phyloP scores from a whole-genome alignment of 2,329 filamentous ascomycete genomes.

The Talaromyces sp. region DNA sequence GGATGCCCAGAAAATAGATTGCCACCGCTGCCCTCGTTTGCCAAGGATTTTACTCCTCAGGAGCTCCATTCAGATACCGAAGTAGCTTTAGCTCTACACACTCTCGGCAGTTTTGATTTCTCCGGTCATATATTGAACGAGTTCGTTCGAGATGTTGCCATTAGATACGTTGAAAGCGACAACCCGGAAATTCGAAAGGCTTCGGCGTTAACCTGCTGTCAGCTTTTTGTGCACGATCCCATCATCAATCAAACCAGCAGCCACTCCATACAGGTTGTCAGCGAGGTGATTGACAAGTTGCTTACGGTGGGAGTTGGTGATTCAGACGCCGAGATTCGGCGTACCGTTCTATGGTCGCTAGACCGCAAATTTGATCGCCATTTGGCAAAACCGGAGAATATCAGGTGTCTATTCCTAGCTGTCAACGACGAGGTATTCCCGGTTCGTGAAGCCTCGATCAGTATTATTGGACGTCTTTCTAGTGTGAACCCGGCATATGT shows the following conservation, averaged over 20 bases:
- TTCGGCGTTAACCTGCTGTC: constrained; percentile 92
- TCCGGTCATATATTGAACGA: constrained; percentile 87
- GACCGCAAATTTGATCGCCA: constrained; percentile 94
- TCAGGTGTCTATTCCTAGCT: constrained; percentile 89
- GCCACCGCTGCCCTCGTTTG: constrained; percentile 73
- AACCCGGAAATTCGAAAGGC: constrained; percentile 91
- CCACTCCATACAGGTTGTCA: constrained; percentile 93
- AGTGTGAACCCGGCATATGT: constrained; percentile 94
- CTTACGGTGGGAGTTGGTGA: constrained; percentile 93
- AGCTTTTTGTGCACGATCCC: constrained; percentile 92
- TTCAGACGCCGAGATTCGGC: constrained; percentile 79
- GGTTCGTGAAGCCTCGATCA: constrained; percentile 90
- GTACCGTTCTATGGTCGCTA: constrained; percentile 81
- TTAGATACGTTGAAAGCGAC: constrained; percentile 96
- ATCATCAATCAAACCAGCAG: constrained; percentile 98
- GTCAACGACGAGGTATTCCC: constrained; percentile 92
- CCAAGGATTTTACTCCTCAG: constrained; percentile 79
- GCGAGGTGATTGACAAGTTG: constrained; percentile 95
- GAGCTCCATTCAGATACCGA: constrained; percentile 81
- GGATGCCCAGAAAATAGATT: constrained; percentile 88
- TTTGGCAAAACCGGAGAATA: constrained; percentile 95
- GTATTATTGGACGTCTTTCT: constrained; percentile 90
- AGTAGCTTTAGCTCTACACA: constrained; percentile 88
- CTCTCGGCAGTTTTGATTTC: constrained; percentile 97
- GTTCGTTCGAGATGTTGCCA: constrained; percentile 95